Evolutionary conservation across 163 green algal genomes (phyloP).

Genomic region (Botryococcus braunii): DNA sequence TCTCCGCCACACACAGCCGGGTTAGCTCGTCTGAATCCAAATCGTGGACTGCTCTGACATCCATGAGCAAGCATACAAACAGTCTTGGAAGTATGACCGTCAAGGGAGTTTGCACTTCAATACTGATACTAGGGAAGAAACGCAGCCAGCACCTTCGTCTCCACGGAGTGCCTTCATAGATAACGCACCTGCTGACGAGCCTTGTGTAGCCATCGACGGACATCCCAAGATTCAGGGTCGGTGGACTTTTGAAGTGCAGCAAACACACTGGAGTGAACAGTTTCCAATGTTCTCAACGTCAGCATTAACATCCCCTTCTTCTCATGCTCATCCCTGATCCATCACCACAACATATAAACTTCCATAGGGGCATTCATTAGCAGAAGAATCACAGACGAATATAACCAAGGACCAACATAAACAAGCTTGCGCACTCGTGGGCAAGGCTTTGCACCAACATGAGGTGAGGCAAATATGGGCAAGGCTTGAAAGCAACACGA

Average conservation of each 20-base stretch:
- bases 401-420: neutral
- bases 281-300: constrained; percentile 37
- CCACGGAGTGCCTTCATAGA: neutral
- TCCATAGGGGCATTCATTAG: neutral
- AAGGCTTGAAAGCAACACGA: constrained; percentile 17
- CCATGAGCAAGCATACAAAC: too few relatives aligned
- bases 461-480: neutral
- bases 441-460: neutral
- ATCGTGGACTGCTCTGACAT: too few relatives aligned
- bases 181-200: neutral
- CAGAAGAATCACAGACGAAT: neutral
- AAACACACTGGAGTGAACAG: constrained; percentile 37
- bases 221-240: neutral
- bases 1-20: neutral
- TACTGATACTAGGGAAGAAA: neutral
- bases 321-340: constrained; percentile 50
- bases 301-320: constrained; percentile 52
- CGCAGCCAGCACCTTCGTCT: neutral
- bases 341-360: neutral
- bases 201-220: neutral
- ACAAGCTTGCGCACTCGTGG: neutral
- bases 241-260: neutral
- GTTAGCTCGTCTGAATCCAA: too few relatives aligned
- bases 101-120: neutral
- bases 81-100: neutral